Percentiles rank a stretch among this genome's conserved stretches.
These are phyloP conservation scores for Acmispon strigosus DNA, from an alignment of 306 rosid species.

Conservation along the genomic window DNA sequence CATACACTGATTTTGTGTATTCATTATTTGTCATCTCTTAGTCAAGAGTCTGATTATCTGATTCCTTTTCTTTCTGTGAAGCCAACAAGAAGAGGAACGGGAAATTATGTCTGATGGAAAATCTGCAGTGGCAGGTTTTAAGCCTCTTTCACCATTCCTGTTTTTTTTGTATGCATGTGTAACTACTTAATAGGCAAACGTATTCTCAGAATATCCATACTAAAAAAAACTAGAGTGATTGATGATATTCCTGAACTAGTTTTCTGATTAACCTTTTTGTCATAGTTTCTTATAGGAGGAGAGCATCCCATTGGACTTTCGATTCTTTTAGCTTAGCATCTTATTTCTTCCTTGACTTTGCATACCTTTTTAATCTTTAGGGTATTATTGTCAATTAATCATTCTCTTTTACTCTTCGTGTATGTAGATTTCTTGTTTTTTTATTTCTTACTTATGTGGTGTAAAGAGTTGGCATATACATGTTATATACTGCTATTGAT, in stretches of 20 bases:
- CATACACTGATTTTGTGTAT: background rate
- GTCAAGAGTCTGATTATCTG: conserved; percentile 30
- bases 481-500: background rate
- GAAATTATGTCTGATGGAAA: conserved; percentile 39
- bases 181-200: background rate
- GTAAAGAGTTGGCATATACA: background rate
- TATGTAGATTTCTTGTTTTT: background rate
- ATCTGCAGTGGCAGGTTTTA: conserved; percentile 69
- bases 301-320: background rate
- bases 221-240: background rate
- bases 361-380: background rate
- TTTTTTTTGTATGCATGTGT: background rate
- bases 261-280: background rate
- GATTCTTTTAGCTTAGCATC: background rate
- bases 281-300: background rate
- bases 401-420: background rate
- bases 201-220: background rate
- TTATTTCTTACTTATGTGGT: background rate
- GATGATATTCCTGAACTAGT: background rate
- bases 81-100: conserved; percentile 56
- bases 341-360: background rate
- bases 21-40: conserved; percentile 9
- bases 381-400: background rate
- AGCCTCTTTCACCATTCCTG: conserved; percentile 12
- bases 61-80: conserved; percentile 31